Percentiles rank a stretch among this genome's conserved stretches.
phyloP scores from a whole-genome alignment of 2,329 filamentous ascomycete species.

The Akanthomyces dipterigenus region DNA sequence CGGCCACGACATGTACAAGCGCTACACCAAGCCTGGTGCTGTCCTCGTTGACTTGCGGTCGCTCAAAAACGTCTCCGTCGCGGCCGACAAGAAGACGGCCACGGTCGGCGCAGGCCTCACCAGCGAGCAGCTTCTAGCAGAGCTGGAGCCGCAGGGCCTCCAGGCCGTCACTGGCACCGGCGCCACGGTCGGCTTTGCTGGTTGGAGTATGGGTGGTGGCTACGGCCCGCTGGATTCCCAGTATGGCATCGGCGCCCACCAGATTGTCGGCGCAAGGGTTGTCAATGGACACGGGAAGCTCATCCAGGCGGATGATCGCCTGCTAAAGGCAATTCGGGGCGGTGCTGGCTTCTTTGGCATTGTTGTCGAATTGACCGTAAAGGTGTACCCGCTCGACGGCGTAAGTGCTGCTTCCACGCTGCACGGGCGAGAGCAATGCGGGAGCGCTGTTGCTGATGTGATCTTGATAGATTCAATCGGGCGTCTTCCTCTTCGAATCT shows the following conservation, averaged over 20 bases:
- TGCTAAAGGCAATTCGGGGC: constrained; percentile 23
- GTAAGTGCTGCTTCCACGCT: background rate
- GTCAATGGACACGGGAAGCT: constrained; percentile 22
- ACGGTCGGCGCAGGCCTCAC: constrained; percentile 10
- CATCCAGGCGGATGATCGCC: constrained; percentile 20
- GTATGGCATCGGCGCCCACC: constrained; percentile 29
- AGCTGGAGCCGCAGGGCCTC: constrained; percentile 12
- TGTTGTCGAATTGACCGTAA: constrained; percentile 21
- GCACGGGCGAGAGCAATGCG: too few relatives aligned
- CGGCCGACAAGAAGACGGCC: constrained; percentile 3
- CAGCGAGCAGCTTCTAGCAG: constrained; percentile 3
- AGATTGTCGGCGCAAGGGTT: constrained; percentile 27
- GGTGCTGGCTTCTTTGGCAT: constrained; percentile 22
- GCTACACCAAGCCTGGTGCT: constrained; percentile 9
- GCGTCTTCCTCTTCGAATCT: constrained; percentile 25
- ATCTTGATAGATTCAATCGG: constrained; percentile 10
- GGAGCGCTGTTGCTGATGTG: background rate
- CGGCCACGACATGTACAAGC: constrained; percentile 13
- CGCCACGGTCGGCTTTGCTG: constrained; percentile 26
- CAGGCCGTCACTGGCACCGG: constrained; percentile 15
- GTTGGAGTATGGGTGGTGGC: constrained; percentile 30
- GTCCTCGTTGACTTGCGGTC: constrained; percentile 12
- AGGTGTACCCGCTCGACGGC: constrained; percentile 17
- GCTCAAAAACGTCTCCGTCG: constrained; percentile 7
- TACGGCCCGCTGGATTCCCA: constrained; percentile 24